Evolutionary conservation across 2,329 filamentous ascomycete genomes (phyloP), one percentile per base, ranked within the genome.

Genomic region (Colletotrichum filicis): DNA sequence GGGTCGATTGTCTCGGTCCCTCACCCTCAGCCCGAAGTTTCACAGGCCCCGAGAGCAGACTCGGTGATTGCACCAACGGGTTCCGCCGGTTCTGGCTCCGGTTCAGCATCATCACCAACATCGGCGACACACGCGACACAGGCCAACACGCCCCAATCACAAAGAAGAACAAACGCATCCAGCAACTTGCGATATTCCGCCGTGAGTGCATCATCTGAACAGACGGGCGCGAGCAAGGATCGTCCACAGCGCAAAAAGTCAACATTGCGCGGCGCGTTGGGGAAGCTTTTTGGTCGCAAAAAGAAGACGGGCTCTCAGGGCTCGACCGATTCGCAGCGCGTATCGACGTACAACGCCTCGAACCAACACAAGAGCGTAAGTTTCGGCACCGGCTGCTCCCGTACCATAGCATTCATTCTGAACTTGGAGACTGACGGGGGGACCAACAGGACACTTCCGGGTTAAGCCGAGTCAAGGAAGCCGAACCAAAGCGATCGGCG

Each of bases 231-330:
- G 26, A 82, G 79, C 60, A 72, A 78, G 32, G 81, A 77, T 57
- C 77, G 77, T 28, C 87, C 88, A 1, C 84, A 87, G 64, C 82
- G 88, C 72, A 91, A 91, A 75, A 91, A 89, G 78, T 91, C 90
- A 1, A 88, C 87, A 0, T 79, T 92, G 63, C 87, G 87, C 65
- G 84, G 85, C 22, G 89, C 89, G 0, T 78, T 92, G 58, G 86
- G 88, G 61, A 89, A 85, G 74, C 80, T 92, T 11, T 91, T 92
- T 79, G 87, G 89, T 16, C 87, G 88, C 72, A 89, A 86, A 74
- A 89, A 88, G 80, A 90, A 88, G 80, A 79, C 76, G 53, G 80
- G 78, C 16, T 82, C 81, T 68, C 79, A 81, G 58, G 72, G 75
- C 12, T 81, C 78, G 19, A 75, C 76, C 37, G 74, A 79, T 14